Conservation (phyloP, 306 rosid genomes). For the Sicyos baderoa region DNA sequence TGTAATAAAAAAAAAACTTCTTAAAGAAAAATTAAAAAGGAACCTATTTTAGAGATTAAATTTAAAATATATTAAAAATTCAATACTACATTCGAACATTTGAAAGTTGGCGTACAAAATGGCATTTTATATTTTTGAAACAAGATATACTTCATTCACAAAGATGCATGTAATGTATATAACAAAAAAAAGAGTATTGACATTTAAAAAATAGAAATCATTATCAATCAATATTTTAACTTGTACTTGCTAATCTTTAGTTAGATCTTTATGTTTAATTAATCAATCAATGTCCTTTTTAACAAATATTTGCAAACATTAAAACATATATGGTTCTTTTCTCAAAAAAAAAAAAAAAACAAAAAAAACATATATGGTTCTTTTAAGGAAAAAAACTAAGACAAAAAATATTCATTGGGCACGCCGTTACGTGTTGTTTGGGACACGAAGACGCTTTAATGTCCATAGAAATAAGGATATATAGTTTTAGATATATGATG, state of each 20-base stretch:
- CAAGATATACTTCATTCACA: too few species aligned
- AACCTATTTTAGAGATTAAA: too few species aligned
- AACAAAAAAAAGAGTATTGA: too few species aligned
- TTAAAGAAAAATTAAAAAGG: too few species aligned
- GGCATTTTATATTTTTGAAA: too few species aligned
- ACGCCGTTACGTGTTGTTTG: neutral
- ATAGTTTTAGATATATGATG: neutral
- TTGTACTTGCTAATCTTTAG: neutral
- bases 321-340: neutral
- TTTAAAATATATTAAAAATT: too few species aligned
- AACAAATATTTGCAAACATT: neutral
- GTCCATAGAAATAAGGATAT: neutral
- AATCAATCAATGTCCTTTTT: neutral
- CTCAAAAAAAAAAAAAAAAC: neutral
- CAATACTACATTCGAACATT: too few species aligned
- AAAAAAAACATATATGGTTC: neutral
- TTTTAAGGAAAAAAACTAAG: neutral
- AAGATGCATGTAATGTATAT: too few species aligned
- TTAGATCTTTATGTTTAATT: neutral
- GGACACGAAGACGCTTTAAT: conserved; percentile 10
- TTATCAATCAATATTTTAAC: neutral
- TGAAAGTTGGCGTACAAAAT: too few species aligned
- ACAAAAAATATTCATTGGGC: neutral
- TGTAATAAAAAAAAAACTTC: too few species aligned
- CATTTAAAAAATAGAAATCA: neutral